Conservation (phyloP, 257 asterid genomes). For the Nicotiana paniculata region DNA sequence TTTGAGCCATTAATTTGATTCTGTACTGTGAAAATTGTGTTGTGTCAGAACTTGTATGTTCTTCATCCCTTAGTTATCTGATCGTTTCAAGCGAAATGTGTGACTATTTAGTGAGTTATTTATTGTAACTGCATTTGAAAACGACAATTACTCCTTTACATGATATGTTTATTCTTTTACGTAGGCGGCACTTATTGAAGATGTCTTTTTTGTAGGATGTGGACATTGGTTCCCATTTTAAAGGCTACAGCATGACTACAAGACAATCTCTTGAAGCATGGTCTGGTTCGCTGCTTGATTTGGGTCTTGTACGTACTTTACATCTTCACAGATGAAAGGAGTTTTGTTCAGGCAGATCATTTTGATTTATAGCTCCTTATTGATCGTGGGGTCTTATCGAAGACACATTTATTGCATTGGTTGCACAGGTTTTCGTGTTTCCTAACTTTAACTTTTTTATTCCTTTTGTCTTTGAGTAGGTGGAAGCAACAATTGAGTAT, state of each 20-base stretch:
- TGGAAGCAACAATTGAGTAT: constrained; percentile 74
- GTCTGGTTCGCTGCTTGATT: constrained; percentile 83
- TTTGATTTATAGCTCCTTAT: not conserved
- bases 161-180: not conserved
- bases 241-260: constrained; percentile 67
- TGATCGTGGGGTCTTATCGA: not conserved
- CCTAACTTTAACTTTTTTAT: not conserved
- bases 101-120: not conserved
- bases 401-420: not conserved
- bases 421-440: not conserved
- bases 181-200: not conserved
- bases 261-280: constrained; percentile 86
- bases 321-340: not conserved
- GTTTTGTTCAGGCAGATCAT: not conserved
- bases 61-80: not conserved
- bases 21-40: not conserved
- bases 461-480: constrained; percentile 39
- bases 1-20: not conserved
- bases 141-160: not conserved
- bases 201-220: constrained; percentile 45
- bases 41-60: not conserved
- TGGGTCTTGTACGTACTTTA: constrained; percentile 74
- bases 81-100: not conserved
- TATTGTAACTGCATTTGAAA: not conserved
- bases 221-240: constrained; percentile 65